Percentiles rank a stretch among this genome's conserved stretches.
phyloP scores from a whole-genome alignment of 306 rosid genomes.

The Ziziphus jujuba region DNA sequence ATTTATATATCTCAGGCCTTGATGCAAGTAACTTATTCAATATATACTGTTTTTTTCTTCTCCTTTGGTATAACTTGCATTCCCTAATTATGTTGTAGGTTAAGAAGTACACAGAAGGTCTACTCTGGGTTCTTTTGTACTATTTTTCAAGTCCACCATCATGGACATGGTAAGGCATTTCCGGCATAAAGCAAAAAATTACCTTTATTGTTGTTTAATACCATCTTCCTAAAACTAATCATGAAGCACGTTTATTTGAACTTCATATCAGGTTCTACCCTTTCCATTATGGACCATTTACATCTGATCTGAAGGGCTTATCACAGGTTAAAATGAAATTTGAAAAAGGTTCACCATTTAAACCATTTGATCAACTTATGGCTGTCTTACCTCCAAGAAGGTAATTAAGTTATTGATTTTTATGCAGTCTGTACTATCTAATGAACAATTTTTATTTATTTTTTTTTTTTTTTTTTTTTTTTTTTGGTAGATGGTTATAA shows the following conservation, averaged over 20 bases:
- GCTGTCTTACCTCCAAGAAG: constrained; percentile 49
- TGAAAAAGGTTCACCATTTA: constrained; percentile 35
- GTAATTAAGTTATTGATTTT: constrained; percentile 17
- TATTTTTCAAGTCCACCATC: constrained; percentile 57
- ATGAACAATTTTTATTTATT: no score
- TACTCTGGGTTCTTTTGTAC: constrained; percentile 53
- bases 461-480: no score
- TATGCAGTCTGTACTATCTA: no score
- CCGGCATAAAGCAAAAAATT: no score
- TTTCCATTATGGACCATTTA: background rate
- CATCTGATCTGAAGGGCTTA: background rate
- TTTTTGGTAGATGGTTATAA: no score
- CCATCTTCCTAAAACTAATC: no score
- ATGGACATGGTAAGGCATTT: constrained; percentile 52
- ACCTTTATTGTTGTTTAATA: background rate
- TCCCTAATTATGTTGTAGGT: constrained; percentile 31
- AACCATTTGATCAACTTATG: constrained; percentile 59
- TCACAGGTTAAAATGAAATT: background rate
- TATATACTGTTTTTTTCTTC: background rate
- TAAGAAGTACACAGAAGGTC: constrained; percentile 53
- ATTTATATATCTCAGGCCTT: no score
- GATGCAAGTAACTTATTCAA: no score
- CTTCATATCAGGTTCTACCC: background rate
- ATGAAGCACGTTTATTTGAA: background rate
- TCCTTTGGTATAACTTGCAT: background rate